These are phyloP conservation scores for Saxophila tyrrhenica DNA, from an alignment of 495 filamentous ascomycete genomes.

Conservation along the genomic window DNA sequence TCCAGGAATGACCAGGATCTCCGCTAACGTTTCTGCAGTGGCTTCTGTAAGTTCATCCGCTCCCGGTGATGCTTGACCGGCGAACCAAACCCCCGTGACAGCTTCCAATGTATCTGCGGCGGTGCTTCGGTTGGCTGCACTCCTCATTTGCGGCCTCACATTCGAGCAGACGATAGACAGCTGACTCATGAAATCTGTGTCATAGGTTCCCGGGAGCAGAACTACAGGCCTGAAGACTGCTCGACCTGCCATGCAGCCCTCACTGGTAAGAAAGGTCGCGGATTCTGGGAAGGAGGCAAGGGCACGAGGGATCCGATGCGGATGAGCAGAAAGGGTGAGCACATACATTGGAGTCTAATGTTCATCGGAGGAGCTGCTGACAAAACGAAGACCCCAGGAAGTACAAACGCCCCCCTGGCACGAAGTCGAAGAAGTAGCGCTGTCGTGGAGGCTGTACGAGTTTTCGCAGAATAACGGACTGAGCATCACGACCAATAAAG, in stretches of 20 bases:
- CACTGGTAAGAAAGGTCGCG: constrained; percentile 56
- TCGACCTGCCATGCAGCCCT: constrained; percentile 62
- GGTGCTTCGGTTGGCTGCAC: no score
- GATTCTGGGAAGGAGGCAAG: constrained; percentile 89
- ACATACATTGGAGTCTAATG: not conserved
- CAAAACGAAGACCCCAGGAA: constrained; percentile 50
- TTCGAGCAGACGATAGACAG: no score
- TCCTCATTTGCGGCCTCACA: no score
- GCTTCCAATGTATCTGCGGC: no score
- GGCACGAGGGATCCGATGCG: constrained; percentile 32
- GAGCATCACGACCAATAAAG: no score
- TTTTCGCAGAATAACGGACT: no score
- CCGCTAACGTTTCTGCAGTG: no score
- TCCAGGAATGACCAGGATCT: no score
- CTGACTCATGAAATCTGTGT: no score
- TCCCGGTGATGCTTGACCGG: no score
- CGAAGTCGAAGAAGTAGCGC: constrained; percentile 14
- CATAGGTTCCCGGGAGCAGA: constrained; percentile 58
- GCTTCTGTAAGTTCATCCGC: no score
- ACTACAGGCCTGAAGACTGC: constrained; percentile 70
- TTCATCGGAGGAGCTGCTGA: not conserved
- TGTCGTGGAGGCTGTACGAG: not conserved
- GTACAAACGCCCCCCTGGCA: constrained; percentile 40
- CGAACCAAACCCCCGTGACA: no score
- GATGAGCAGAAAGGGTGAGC: constrained; percentile 22